Percentiles rank a stretch among this genome's conserved stretches.
Evolutionary conservation across 2,329 filamentous ascomycete genomes (phyloP).

Genomic region (Alternaria novae-zelandiae): DNA sequence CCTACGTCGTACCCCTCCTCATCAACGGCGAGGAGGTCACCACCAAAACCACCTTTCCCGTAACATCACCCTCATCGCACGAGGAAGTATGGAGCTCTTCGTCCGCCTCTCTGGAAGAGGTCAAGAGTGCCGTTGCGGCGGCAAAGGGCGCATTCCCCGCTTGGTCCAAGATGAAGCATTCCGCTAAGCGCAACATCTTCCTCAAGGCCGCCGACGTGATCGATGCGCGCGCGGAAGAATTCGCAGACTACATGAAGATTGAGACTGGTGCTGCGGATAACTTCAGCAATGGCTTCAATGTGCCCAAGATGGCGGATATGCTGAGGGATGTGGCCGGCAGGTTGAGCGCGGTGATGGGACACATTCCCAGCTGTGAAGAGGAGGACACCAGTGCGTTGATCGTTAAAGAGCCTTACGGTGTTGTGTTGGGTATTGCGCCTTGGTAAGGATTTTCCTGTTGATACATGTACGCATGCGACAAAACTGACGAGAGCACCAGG

Average conservation of each 20-base stretch:
- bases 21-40: slow-evolving; percentile 58
- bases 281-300: slow-evolving; percentile 50
- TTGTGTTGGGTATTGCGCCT: slow-evolving; percentile 78
- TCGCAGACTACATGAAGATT: slow-evolving; percentile 64
- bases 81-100: slow-evolving; percentile 62
- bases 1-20: slow-evolving; percentile 53
- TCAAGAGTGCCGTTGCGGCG: slow-evolving; percentile 62
- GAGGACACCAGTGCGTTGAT: slow-evolving; percentile 67
- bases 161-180: slow-evolving; percentile 70
- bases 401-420: slow-evolving; percentile 77
- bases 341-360: slow-evolving; percentile 56
- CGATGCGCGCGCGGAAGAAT: slow-evolving; percentile 64
- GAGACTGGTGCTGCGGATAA: slow-evolving; percentile 61
- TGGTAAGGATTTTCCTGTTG: slow-evolving; percentile 63
- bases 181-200: slow-evolving; percentile 71
- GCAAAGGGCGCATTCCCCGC: slow-evolving; percentile 71
- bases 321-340: slow-evolving; percentile 61
- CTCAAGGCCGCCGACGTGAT: slow-evolving; percentile 72
- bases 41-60: slow-evolving; percentile 59
- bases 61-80: slow-evolving; percentile 63
- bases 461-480: background rate
- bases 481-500: slow-evolving; percentile 43
- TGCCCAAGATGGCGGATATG: slow-evolving; percentile 51
- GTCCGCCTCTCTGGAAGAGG: slow-evolving; percentile 62
- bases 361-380: slow-evolving; percentile 55